phyloP scores from a whole-genome alignment of 176 grass and related monocot genomes.

The Juncus effusus region DNA sequence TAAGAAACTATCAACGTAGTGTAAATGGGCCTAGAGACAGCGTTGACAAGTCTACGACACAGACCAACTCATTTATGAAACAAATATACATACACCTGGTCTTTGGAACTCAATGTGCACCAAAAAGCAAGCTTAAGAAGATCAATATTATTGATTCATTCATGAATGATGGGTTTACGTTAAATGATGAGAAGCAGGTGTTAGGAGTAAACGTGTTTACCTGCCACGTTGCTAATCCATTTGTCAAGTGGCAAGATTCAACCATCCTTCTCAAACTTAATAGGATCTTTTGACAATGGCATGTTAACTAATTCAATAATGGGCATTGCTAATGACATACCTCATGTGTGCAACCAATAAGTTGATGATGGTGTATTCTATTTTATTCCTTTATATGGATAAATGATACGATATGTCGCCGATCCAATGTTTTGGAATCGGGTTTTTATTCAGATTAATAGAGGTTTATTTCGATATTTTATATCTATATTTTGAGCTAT shows the following conservation, averaged over 20 bases:
- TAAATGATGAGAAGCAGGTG: neutral
- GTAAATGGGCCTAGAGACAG: neutral
- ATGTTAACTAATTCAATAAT: neutral
- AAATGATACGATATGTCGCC: too few relatives aligned
- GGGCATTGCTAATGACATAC: neutral
- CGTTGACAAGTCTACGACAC: neutral
- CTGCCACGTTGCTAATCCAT: neutral
- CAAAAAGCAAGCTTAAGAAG: neutral
- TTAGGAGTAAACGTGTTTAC: neutral
- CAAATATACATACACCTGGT: neutral
- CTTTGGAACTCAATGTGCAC: slow-evolving; percentile 2
- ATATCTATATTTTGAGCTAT: too few relatives aligned
- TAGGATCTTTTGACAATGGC: slow-evolving; percentile 13
- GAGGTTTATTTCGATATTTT: too few relatives aligned
- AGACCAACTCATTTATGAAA: neutral
- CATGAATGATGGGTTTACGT: neutral
- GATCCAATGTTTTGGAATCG: too few relatives aligned
- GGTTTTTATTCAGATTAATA: too few relatives aligned
- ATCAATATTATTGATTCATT: neutral
- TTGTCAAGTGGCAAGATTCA: slow-evolving; percentile 17
- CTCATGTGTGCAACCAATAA: neutral
- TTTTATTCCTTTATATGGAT: too few relatives aligned
- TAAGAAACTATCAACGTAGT: neutral
- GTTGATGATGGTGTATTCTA: neutral
- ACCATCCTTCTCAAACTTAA: neutral